Evolutionary conservation across 352 stramenopile genomes (phyloP).

Genomic region (Phytophthora melonis): DNA sequence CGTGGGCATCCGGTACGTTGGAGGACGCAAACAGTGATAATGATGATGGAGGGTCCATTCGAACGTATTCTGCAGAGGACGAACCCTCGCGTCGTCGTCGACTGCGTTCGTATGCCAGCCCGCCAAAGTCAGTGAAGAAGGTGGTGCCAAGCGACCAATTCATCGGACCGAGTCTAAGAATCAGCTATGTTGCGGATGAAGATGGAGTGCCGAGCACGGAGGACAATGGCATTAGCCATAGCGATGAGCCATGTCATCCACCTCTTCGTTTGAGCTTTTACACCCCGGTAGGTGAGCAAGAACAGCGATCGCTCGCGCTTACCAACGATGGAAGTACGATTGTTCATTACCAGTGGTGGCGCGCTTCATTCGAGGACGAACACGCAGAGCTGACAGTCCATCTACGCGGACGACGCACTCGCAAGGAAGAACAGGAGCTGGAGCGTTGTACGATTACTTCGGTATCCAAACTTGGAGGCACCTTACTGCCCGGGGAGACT

Average conservation of each 20-base stretch:
- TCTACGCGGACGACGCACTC: slow-evolving; percentile 32
- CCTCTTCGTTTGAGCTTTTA: slow-evolving; percentile 58
- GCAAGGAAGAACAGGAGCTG: slow-evolving; percentile 34
- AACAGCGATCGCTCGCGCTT: slow-evolving; percentile 51
- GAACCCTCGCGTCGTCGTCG: slow-evolving; percentile 14
- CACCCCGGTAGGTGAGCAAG: slow-evolving; percentile 42
- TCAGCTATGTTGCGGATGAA: slow-evolving; percentile 25
- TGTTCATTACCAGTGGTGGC: slow-evolving; percentile 72
- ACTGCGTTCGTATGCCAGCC: slow-evolving; percentile 24
- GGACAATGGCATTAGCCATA: background rate
- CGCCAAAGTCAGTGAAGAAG: slow-evolving; percentile 7
- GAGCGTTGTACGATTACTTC: slow-evolving; percentile 42
- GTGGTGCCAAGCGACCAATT: background rate
- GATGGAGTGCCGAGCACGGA: slow-evolving; percentile 13
- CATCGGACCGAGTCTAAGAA: slow-evolving; percentile 33
- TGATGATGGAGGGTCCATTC: slow-evolving; percentile 13
- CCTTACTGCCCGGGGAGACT: slow-evolving; percentile 61
- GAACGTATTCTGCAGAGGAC: slow-evolving; percentile 20
- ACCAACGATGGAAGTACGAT: slow-evolving; percentile 64
- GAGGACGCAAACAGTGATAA: background rate
- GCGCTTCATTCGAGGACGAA: slow-evolving; percentile 40
- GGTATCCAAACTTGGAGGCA: slow-evolving; percentile 56
- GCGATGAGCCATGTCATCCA: background rate
- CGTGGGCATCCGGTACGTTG: slow-evolving; percentile 57
- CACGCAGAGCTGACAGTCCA: slow-evolving; percentile 35